Percentiles rank a stretch among this genome's conserved stretches.
phyloP scores from a whole-genome alignment of 2,329 filamentous ascomycete species.

The Xylaria hypoxylon region DNA sequence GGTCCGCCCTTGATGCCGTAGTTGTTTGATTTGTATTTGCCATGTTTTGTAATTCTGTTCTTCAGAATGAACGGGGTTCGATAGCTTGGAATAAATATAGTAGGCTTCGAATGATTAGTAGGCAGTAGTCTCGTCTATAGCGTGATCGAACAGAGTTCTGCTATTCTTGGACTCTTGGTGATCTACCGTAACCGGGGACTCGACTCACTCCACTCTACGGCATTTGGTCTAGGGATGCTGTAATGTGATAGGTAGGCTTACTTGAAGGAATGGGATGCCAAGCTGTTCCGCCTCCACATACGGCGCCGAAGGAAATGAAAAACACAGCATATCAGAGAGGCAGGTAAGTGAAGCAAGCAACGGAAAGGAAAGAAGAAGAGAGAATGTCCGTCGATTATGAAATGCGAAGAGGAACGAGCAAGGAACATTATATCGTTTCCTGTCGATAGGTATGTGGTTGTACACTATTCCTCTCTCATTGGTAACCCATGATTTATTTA shows the following conservation, averaged over 20 bases:
- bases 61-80: neutral
- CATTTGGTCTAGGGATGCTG: neutral
- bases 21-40: conserved; percentile 27
- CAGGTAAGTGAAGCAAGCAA: conserved; percentile 2
- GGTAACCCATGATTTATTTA: neutral
- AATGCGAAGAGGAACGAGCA: neutral
- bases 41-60: conserved; percentile 15
- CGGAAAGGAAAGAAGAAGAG: neutral
- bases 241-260: neutral
- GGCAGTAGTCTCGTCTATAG: too few species aligned
- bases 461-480: neutral
- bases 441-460: neutral
- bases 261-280: conserved; percentile 19
- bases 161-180: conserved; percentile 30
- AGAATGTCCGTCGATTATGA: neutral
- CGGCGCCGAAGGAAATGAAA: conserved; percentile 4
- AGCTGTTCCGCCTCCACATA: conserved; percentile 13
- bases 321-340: neutral
- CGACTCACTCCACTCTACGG: conserved; percentile 20
- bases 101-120: conserved; percentile 14
- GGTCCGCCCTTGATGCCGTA: conserved; percentile 11
- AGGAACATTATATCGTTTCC: too few species aligned
- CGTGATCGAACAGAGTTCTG: conserved; percentile 29
- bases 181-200: conserved; percentile 28
- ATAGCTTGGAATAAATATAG: conserved; percentile 30